Evolutionary conservation across 805 yeast species (phyloP), one percentile per base, ranked within the genome.

Genomic region (Myxozyma geophila): DNA sequence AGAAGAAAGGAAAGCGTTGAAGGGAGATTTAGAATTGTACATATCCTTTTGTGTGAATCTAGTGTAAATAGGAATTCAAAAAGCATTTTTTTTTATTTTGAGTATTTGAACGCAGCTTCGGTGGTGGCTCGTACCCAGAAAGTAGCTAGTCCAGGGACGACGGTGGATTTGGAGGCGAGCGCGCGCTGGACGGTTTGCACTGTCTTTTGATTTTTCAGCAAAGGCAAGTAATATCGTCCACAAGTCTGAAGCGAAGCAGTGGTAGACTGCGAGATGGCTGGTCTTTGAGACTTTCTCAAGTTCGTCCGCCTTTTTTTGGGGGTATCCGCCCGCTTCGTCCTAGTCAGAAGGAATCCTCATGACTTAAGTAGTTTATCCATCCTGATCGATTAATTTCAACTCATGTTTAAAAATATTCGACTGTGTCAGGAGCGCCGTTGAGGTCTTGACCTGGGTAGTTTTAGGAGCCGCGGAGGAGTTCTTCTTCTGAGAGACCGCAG

Each of bases 1-100:
- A 86, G 78, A 81, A 82, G 70, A 83, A 82, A 70, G 48, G 57
- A 17, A 51, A 17, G 44, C 54, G 54, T 19, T 51, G 54, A 51
- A 15, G 10, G 54, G 21, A 51, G 43, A 19, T 28, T 5, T 28
- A 28, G 28, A 28, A 28, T 28, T 28, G 28, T 28, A 28, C 2
- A 28, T 28, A 28, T 28, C 28, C 5, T 28, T 28, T 28, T 28
- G 28, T 3, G 28, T 28, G 28, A 28, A 28, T 28, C 5, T 28
- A 28, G 28, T 28, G 28, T 28, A 28, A 28, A 28, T 28, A 28
- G 28, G 28, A 28, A 28, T 2, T 28, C 5, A 3, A 28, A 28
- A 28, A 28, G 28, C 28, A 3, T 28, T 28, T 3, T 28, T 28
- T 28, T 3, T 28, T 28, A 2, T 3, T 28, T 28, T 28, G 28